These are phyloP conservation scores for Paramecium sonneborni DNA, from an alignment of 73 alveolate species.

Conservation along the genomic window DNA sequence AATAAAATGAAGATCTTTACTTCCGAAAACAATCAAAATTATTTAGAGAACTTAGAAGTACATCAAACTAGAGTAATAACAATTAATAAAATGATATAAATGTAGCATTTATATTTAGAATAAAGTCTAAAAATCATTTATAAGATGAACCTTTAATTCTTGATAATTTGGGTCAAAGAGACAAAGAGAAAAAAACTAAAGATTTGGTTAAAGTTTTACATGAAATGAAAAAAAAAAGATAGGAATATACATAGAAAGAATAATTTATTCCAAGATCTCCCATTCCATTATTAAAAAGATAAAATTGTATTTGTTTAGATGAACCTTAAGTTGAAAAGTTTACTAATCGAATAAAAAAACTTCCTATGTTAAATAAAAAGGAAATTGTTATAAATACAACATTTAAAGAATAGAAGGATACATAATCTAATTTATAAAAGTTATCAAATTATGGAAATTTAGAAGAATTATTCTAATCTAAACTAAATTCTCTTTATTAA, in stretches of 20 bases:
- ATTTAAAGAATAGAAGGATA: neutral
- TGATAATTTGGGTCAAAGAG: neutral
- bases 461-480: neutral
- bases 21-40: neutral
- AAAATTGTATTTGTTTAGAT: neutral
- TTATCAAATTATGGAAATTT: neutral
- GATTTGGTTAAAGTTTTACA: conserved; percentile 10
- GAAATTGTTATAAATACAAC: neutral
- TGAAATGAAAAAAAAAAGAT: neutral
- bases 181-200: neutral
- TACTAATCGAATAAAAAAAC: neutral
- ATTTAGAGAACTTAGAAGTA: neutral
- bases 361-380: neutral
- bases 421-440: neutral
- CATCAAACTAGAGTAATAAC: neutral
- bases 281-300: neutral
- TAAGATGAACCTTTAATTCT: neutral
- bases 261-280: neutral
- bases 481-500: neutral
- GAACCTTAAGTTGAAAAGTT: neutral
- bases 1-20: neutral
- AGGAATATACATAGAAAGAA: neutral
- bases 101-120: neutral
- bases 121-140: neutral
- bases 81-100: neutral